Conservation (phyloP, 106 monocot genomes). For the Hemerocallis citrina region DNA sequence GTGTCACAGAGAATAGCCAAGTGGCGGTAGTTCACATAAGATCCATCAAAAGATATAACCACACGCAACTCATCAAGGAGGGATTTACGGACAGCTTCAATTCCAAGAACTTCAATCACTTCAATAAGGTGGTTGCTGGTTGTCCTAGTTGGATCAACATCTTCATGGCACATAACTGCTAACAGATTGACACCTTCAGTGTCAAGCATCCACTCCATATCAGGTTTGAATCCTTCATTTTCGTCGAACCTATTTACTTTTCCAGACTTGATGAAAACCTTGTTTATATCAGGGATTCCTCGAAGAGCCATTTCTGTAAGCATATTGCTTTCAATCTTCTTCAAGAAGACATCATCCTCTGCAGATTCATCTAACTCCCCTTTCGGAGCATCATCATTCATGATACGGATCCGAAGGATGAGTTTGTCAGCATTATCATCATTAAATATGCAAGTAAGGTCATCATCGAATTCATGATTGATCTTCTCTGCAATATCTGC, state of each 20-base stretch:
- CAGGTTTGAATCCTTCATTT: conserved; percentile 75
- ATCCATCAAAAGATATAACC: conserved; percentile 98
- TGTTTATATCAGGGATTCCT: conserved; percentile 91
- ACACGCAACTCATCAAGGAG: conserved; percentile 93
- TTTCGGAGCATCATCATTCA: conserved; percentile 94
- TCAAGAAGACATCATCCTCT: conserved; percentile 93
- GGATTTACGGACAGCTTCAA: conserved; percentile 86
- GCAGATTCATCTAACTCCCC: conserved; percentile 89
- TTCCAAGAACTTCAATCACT: conserved; percentile 97
- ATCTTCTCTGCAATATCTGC: conserved; percentile 96
- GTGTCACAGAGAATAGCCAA: conserved; percentile 95
- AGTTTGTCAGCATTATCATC: conserved; percentile 97
- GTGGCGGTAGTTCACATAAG: conserved; percentile 96
- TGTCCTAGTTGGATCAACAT: conserved; percentile 83
- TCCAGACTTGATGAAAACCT: conserved; percentile 78
- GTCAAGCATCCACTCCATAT: conserved; percentile 74
- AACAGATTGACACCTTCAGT: conserved; percentile 92
- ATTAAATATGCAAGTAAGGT: conserved; percentile 90
- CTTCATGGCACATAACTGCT: conserved; percentile 92
- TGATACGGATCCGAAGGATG: conserved; percentile 86
- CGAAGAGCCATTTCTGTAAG: conserved; percentile 94
- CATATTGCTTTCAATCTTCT: conserved; percentile 94
- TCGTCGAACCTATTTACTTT: conserved; percentile 67
- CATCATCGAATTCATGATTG: conserved; percentile 83
- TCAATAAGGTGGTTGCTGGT: conserved; percentile 99